Evolutionary conservation across 2,329 filamentous ascomycete genomes (phyloP).

Genomic region (Paraconiothyrium sp.): DNA sequence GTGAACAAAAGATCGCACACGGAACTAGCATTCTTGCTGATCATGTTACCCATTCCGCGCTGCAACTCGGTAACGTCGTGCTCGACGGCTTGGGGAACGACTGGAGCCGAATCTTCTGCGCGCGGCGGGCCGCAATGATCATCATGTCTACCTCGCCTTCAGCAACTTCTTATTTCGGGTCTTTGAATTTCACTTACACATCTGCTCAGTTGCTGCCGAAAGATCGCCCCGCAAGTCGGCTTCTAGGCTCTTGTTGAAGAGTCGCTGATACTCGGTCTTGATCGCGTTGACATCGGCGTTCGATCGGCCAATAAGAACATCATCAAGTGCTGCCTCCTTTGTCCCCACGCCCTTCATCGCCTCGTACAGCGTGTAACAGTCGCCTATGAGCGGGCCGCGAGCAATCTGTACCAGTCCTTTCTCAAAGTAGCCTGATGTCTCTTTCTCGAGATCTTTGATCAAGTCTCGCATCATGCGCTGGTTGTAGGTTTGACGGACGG

Average conservation of each 20-base stretch:
- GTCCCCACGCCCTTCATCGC: constrained; percentile 84
- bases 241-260: constrained; percentile 73
- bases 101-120: constrained; percentile 80
- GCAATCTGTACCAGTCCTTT: constrained; percentile 78
- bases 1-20: constrained; percentile 82
- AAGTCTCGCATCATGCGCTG: constrained; percentile 71
- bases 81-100: constrained; percentile 77
- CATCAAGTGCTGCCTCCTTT: constrained; percentile 85
- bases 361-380: constrained; percentile 74
- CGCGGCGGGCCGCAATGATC: constrained; percentile 76
- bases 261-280: constrained; percentile 77
- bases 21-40: constrained; percentile 77
- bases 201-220: constrained; percentile 83
- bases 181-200: constrained; percentile 59
- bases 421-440: constrained; percentile 77
- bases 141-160: constrained; percentile 65
- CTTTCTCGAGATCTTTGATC: constrained; percentile 77
- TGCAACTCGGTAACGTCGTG: constrained; percentile 81
- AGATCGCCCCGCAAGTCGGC: constrained; percentile 79
- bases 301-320: constrained; percentile 80
- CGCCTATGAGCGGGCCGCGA: constrained; percentile 80
- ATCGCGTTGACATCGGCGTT: constrained; percentile 92
- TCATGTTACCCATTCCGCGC: constrained; percentile 69
- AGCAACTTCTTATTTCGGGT: not conserved
- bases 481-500: constrained; percentile 69